These are phyloP conservation scores for Candida tibetensis DNA, from an alignment of 805 yeast genomes.

Conservation along the genomic window DNA sequence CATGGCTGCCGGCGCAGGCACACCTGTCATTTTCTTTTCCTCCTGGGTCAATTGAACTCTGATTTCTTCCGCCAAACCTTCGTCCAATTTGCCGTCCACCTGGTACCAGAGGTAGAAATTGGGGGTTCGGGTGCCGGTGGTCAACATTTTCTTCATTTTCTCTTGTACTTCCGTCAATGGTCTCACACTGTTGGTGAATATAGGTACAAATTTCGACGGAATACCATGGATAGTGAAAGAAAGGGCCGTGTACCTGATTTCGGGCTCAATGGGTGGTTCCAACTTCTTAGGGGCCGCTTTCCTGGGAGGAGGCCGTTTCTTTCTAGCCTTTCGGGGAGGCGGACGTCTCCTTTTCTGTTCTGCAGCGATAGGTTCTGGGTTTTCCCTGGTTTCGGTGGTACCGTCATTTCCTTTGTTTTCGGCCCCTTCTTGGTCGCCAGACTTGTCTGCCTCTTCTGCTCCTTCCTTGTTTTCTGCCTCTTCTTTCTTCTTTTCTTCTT, in stretches of 20 bases:
- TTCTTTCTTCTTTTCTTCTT: constrained; percentile 26
- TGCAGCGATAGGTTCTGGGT: constrained; percentile 1
- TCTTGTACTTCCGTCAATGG: constrained; percentile 53
- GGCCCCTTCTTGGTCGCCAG: constrained; percentile 17
- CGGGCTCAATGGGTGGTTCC: constrained; percentile 43
- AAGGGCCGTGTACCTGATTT: constrained; percentile 53
- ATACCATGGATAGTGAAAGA: constrained; percentile 66
- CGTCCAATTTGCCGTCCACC: constrained; percentile 73
- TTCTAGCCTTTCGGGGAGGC: constrained; percentile 11
- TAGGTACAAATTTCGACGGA: constrained; percentile 62
- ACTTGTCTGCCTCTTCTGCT: constrained; percentile 15
- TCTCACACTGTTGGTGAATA: constrained; percentile 63
- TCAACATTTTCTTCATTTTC: constrained; percentile 60
- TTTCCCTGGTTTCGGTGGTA: neutral
- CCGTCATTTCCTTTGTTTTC: constrained; percentile 14
- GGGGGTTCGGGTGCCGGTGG: constrained; percentile 57
- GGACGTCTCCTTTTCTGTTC: constrained; percentile 6
- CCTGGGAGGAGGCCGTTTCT: constrained; percentile 11
- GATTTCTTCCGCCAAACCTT: constrained; percentile 58
- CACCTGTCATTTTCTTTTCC: constrained; percentile 47
- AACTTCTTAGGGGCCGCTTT: constrained; percentile 19
- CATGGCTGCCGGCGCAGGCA: constrained; percentile 15
- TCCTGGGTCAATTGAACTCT: constrained; percentile 55
- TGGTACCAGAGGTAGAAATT: constrained; percentile 79
- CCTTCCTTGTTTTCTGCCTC: constrained; percentile 16